Evolutionary conservation across 1,284 basidiomycete species (phyloP).

Genomic region (Ceratobasidium sp.): DNA sequence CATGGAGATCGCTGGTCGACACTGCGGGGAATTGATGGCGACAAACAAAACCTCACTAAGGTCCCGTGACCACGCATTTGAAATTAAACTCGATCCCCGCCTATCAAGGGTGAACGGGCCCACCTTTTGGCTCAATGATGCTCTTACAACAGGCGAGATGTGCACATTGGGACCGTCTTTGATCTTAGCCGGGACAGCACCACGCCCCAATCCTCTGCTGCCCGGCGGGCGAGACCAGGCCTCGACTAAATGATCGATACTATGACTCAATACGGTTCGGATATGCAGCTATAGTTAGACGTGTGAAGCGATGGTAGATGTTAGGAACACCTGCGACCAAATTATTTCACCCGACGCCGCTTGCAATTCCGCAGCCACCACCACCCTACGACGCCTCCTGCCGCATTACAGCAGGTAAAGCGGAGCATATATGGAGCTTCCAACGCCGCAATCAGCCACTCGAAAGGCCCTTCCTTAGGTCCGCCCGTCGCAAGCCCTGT

Average conservation of each 20-base stretch:
- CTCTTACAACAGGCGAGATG: not conserved
- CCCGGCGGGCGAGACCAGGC: not conserved
- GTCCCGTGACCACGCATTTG: not conserved
- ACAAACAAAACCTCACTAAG: not conserved
- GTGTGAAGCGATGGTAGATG: not conserved
- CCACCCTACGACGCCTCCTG: too few species aligned
- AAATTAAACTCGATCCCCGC: not conserved
- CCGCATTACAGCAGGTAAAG: too few species aligned
- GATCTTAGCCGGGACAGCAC: not conserved
- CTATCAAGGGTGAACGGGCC: too few species aligned
- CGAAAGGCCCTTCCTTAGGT: too few species aligned
- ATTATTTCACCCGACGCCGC: not conserved
- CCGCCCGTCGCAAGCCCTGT: too few species aligned
- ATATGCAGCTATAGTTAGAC: slow-evolving; percentile 2
- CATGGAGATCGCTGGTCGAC: too few species aligned
- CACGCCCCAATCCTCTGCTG: not conserved
- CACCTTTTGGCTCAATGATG: not conserved
- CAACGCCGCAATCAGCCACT: too few species aligned
- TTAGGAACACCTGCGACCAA: not conserved
- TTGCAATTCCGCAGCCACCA: not conserved
- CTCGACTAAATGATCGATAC: not conserved
- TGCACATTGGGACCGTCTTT: not conserved
- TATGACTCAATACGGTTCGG: not conserved
- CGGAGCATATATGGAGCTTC: too few species aligned
- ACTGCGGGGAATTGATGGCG: not conserved